Conservation (phyloP, 2,329 filamentous ascomycete genomes). For the Beauveria australis region DNA sequence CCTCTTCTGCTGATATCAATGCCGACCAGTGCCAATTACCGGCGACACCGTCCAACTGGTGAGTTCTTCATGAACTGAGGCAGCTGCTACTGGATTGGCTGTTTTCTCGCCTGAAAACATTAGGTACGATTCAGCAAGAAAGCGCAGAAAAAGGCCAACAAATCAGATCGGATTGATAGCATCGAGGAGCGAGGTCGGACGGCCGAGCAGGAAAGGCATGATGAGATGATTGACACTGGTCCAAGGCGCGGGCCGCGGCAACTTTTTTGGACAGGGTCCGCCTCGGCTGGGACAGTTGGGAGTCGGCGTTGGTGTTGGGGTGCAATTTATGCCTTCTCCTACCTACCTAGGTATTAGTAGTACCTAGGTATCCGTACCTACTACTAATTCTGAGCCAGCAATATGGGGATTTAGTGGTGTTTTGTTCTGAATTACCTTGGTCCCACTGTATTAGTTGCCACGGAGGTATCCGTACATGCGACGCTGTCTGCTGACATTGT, state of each 20-base stretch:
- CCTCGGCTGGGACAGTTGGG: not conserved
- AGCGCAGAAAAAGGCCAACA: not conserved
- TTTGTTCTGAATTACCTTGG: too few relatives aligned
- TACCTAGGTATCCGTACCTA: not conserved
- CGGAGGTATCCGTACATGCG: not conserved
- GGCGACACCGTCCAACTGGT: not conserved
- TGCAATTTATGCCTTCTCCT: too few relatives aligned
- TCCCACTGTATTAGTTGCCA: too few relatives aligned
- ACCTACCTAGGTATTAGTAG: not conserved
- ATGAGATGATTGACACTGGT: not conserved
- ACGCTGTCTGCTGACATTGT: not conserved
- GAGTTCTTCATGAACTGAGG: not conserved
- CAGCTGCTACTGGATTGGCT: not conserved
- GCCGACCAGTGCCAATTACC: too few relatives aligned
- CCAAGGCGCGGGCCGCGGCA: constrained; percentile 6
- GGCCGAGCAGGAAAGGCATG: not conserved
- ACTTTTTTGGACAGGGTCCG: not conserved
- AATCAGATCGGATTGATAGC: not conserved
- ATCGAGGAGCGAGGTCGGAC: not conserved
- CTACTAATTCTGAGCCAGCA: too few relatives aligned
- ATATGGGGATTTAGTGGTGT: too few relatives aligned
- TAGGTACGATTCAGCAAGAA: not conserved
- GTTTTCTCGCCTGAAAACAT: not conserved
- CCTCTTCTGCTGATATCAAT: not conserved
- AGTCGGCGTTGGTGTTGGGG: not conserved